Conservation (phyloP, 306 rosid genomes). For the Quercus bicolor region DNA sequence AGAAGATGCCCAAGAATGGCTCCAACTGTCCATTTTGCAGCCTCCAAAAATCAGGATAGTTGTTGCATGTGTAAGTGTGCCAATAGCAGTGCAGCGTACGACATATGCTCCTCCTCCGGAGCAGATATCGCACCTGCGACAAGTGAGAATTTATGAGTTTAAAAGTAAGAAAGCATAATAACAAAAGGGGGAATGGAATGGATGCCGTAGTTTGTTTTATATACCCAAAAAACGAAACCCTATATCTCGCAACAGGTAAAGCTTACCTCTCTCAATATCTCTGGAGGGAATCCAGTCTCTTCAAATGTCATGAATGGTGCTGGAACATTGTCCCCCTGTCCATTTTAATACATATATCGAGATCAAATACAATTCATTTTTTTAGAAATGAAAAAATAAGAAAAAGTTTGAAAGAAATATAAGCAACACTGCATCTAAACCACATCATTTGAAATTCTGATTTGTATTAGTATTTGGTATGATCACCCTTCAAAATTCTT, state of each 20-base stretch:
- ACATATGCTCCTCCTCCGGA: slow-evolving; percentile 99
- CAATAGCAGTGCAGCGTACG: slow-evolving; percentile 99
- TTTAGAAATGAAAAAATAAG: not conserved
- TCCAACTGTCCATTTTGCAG: slow-evolving; percentile 98
- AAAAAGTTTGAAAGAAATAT: not conserved
- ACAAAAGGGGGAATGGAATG: slow-evolving; percentile 22
- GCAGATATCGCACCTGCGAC: slow-evolving; percentile 99
- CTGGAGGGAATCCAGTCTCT: slow-evolving; percentile 89
- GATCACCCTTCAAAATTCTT: not conserved
- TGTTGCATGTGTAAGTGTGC: slow-evolving; percentile 94
- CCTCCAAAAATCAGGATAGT: slow-evolving; percentile 95
- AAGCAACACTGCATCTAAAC: not conserved
- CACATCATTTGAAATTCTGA: not conserved
- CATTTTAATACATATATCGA: slow-evolving; percentile 25
- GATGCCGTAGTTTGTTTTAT: slow-evolving; percentile 32
- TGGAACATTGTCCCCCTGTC: slow-evolving; percentile 94
- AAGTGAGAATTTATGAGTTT: slow-evolving; percentile 85
- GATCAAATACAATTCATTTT: slow-evolving; percentile 10
- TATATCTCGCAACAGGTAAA: slow-evolving; percentile 21
- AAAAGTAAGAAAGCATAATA: slow-evolving; percentile 38
- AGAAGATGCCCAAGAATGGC: slow-evolving; percentile 98
- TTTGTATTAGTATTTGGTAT: not conserved
- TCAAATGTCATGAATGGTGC: slow-evolving; percentile 93
- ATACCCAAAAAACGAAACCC: slow-evolving; percentile 18
- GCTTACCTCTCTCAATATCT: slow-evolving; percentile 91